A percentile compares a stretch with the other conserved stretches of the same genome.
Conservation (phyloP, 2,329 filamentous ascomycete species). For the Aspergillus udagawae region DNA sequence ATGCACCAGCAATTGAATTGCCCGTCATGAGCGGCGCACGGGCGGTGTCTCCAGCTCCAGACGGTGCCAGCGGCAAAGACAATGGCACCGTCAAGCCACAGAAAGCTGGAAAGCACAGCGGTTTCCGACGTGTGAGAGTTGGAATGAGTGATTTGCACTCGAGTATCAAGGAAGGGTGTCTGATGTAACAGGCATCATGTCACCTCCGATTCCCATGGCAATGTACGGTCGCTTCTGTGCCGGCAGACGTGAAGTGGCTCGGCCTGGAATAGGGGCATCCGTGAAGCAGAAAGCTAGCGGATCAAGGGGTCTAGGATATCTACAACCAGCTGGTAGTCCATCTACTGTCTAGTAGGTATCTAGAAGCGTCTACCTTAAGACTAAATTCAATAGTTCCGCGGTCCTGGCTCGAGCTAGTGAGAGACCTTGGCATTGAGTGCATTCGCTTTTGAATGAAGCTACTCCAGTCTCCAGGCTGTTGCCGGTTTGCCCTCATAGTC, state of each 20-base stretch:
- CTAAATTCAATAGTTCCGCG: neutral
- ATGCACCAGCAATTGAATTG: constrained; percentile 10
- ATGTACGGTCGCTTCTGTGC: neutral
- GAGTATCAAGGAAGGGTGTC: constrained; percentile 47
- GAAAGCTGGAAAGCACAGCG: constrained; percentile 7
- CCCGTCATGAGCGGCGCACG: constrained; percentile 31
- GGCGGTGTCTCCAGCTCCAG: constrained; percentile 21
- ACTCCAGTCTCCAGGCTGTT: neutral
- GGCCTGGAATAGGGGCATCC: neutral
- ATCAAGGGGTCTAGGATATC: neutral
- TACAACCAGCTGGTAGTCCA: neutral
- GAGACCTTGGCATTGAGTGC: neutral
- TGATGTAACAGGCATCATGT: constrained; percentile 36
- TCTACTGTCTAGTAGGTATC: neutral
- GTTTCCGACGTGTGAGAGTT: constrained; percentile 32
- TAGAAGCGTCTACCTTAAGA: neutral
- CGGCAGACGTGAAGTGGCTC: neutral
- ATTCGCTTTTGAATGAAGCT: neutral
- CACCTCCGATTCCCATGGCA: neutral
- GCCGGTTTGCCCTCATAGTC: too few species aligned
- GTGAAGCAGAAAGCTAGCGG: neutral
- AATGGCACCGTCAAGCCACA: constrained; percentile 8
- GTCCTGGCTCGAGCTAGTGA: neutral
- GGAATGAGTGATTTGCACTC: constrained; percentile 47
- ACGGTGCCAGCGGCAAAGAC: constrained; percentile 19